Percentiles rank a stretch among this genome's conserved stretches.
Evolutionary conservation across 305 asterid species (phyloP).

Genomic region (Plantago coronopus): DNA sequence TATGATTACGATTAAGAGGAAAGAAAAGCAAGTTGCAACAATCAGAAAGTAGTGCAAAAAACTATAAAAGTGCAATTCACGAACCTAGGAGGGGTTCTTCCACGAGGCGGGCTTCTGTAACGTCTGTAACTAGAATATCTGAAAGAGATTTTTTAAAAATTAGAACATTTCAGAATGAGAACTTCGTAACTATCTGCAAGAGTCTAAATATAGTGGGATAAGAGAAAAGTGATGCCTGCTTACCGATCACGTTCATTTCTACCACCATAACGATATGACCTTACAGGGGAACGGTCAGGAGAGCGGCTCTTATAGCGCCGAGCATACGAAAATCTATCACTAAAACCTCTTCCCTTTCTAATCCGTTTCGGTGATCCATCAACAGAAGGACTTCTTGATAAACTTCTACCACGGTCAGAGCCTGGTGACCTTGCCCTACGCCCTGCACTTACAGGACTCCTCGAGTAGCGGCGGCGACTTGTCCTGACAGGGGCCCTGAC

Average conservation of each 20-base stretch:
- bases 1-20: neutral
- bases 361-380: constrained; percentile 91
- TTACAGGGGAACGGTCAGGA: constrained; percentile 76
- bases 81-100: constrained; percentile 81
- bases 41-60: neutral
- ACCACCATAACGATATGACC: constrained; percentile 78
- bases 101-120: constrained; percentile 88
- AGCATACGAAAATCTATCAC: constrained; percentile 76
- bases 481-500: constrained; percentile 56
- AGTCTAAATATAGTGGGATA: neutral
- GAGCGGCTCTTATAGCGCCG: constrained; percentile 86
- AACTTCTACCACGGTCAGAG: constrained; percentile 67
- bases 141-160: constrained; percentile 18
- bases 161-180: constrained; percentile 12
- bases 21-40: too few relatives aligned
- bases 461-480: constrained; percentile 65
- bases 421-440: constrained; percentile 68
- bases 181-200: neutral
- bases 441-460: constrained; percentile 59
- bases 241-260: constrained; percentile 78
- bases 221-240: constrained; percentile 10
- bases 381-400: constrained; percentile 77
- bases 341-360: constrained; percentile 94
- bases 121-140: constrained; percentile 79
- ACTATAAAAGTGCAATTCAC: constrained; percentile 10